Percentiles rank a stretch among this genome's conserved stretches.
Evolutionary conservation across 192 early-diverging fungal genomes (phyloP).

Genomic region (Allomyces javanicus): DNA sequence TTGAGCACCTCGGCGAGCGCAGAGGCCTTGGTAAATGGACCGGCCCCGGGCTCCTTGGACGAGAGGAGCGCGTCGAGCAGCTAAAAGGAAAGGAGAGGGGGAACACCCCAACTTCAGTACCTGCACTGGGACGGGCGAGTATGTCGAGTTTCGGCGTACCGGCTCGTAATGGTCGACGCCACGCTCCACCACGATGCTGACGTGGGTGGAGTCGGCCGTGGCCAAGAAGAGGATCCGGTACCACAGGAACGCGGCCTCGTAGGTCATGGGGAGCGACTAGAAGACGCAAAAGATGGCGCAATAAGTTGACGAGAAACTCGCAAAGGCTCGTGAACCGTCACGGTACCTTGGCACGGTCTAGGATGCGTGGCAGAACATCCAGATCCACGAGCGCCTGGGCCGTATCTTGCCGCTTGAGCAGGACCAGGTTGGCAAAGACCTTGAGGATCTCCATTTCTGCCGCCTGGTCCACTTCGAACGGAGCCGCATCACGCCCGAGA

Average conservation of each 20-base stretch:
- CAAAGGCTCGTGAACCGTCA: background rate
- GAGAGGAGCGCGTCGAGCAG: background rate
- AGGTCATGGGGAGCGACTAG: constrained; percentile 13
- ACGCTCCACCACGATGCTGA: constrained; percentile 17
- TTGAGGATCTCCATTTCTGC: constrained; percentile 32
- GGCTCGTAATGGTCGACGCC: constrained; percentile 15
- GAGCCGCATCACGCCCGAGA: no score
- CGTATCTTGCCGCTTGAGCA: constrained; percentile 23
- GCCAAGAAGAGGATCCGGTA: constrained; percentile 47
- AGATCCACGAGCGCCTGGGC: constrained; percentile 20
- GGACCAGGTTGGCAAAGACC: constrained; percentile 42
- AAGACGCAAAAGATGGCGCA: background rate
- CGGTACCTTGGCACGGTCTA: constrained; percentile 22
- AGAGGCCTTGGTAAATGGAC: constrained; percentile 15
- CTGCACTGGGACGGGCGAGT: background rate
- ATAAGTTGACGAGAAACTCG: background rate
- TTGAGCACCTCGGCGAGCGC: background rate
- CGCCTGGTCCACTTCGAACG: constrained; percentile 3
- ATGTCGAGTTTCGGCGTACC: constrained; percentile 10
- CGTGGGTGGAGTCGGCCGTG: constrained; percentile 22
- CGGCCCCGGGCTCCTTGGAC: background rate
- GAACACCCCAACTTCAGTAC: background rate
- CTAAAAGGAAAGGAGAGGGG: background rate
- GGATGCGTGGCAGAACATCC: constrained; percentile 17
- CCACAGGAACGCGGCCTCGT: constrained; percentile 36